phyloP scores from a whole-genome alignment of 345 rosid genomes.

The Lepidium aucheri region DNA sequence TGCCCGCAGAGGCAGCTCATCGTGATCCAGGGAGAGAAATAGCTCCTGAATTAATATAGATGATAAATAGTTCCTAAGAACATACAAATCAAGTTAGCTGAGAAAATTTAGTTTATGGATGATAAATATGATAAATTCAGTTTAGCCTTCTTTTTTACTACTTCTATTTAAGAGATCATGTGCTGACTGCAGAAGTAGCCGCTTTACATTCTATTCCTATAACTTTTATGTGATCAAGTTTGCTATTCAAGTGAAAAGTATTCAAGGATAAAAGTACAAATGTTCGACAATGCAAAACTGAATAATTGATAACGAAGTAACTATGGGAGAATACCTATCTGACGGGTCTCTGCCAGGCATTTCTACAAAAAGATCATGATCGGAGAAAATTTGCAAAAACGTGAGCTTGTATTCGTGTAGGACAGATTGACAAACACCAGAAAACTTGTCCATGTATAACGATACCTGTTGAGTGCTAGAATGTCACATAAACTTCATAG shows the following conservation, averaged over 20 bases:
- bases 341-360: slow-evolving; percentile 99
- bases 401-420: slow-evolving; percentile 97
- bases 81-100: slow-evolving; percentile 28
- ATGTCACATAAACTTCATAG: not conserved
- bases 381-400: slow-evolving; percentile 88
- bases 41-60: slow-evolving; percentile 93
- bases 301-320: not conserved
- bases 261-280: not conserved
- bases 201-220: not conserved
- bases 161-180: not conserved
- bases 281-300: slow-evolving; percentile 5
- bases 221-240: not conserved
- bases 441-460: slow-evolving; percentile 92
- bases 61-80: slow-evolving; percentile 92
- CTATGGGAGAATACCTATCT: slow-evolving; percentile 52
- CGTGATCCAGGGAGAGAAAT: slow-evolving; percentile 96
- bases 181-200: slow-evolving; percentile 12
- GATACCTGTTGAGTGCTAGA: slow-evolving; percentile 61
- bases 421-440: slow-evolving; percentile 93
- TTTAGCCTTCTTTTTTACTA: slow-evolving; percentile 4
- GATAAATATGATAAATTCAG: not conserved
- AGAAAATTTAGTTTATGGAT: slow-evolving; percentile 3
- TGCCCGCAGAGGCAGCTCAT: slow-evolving; percentile 85
- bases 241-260: not conserved
- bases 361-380: slow-evolving; percentile 98